Base-by-base conservation (phyloP, 305 asterid genomes). In the Fraxinus ornus region DNA sequence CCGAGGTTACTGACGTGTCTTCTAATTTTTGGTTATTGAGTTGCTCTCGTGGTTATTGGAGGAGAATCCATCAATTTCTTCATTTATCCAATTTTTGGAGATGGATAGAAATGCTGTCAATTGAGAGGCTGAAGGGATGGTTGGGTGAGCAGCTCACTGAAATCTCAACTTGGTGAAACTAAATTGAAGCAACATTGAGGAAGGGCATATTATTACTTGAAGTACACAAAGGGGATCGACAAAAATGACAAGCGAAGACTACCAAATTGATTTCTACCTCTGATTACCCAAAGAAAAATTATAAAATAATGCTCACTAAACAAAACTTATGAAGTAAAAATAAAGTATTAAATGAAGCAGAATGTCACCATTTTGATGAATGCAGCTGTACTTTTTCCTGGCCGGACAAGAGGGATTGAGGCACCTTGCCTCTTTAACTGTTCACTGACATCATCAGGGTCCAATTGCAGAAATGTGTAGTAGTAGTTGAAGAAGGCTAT, bases 381-480 rank as follows among this genome's bases (percentile, higher is more conserved):
- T 55, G 88, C 86, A 8, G 98, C 98, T 44, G 99, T 95, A 80
- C 97, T 94, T 91, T 94, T 95, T 78, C 98, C 99, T 57, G 99
- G 98, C 12, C 99, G 92, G 78, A 94, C 92, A 73, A 94, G 96
- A 37, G 98, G 99, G 83, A 94, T 93, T 41, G 99, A 94, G 84
- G 99, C 99, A 37, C 99, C 99, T 91, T 95, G 99, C 87, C 98
- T 90, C 90, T 95, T 95, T 88, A 95, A 89, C 91, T 93, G 99
- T 80, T 94, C 97, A 30, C 97, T 95, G 75, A 95, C 97, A 90
- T 94, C 99, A 82, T 95, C 98, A 0, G 98, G 98, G 87, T 94
- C 97, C 90, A 95, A 83, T 90, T 95, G 99, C 82, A 95, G 90
- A 89, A 95, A 95, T 73, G 98, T 95, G 88, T 95, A 95, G 89